Evolutionary conservation across 2,329 filamentous ascomycete genomes (phyloP), one percentile per base, ranked within the genome.

Genomic region (Sporothrix mexicana): DNA sequence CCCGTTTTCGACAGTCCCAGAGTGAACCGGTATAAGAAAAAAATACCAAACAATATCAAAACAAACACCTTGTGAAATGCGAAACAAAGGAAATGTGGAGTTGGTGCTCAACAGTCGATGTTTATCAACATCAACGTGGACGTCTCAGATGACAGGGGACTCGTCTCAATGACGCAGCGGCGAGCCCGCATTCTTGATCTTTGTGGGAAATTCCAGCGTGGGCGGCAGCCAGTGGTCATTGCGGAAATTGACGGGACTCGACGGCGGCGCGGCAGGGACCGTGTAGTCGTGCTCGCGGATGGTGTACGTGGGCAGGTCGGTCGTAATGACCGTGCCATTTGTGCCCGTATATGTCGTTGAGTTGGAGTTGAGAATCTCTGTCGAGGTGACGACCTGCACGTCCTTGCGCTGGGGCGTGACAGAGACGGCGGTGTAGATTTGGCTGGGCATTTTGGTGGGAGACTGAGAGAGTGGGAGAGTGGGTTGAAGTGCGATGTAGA

Each of bases 181-280:
- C 8, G 74, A 59, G 5, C 64, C 47, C 53, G 64, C 47, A 25
- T 45, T 73, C 25, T 74, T 74, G 12, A 45, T 36, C 30, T 36
- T 36, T 36, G 30, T 36, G 30, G 30, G 7, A 36, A 36, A 36
- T 36, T 36, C 61, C 30, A 79, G 74, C 78, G 80, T 61, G 80
- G 72, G 78, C 49, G 80, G 79, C 70, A 85, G 82, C 87, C 88
- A 89, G 78, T 87, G 84, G 73, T 90, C 87, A 30, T 82, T 80
- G 43, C 87, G 85, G 78, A 90, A 90, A 81, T 87, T 87, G 78
- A 91, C 87, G 8, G 89, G 89, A 76, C 87, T 90, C 13, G 89
- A 88, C 23, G 89, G 89, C 13, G 89, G 89, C 55, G 89, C 87
- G 15, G 89, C 88, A n/a, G 89, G 89, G 23, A 90, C 88, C 45